phyloP scores from a whole-genome alignment of 768 basidiomycete genomes.

The Lyophyllum atratum region DNA sequence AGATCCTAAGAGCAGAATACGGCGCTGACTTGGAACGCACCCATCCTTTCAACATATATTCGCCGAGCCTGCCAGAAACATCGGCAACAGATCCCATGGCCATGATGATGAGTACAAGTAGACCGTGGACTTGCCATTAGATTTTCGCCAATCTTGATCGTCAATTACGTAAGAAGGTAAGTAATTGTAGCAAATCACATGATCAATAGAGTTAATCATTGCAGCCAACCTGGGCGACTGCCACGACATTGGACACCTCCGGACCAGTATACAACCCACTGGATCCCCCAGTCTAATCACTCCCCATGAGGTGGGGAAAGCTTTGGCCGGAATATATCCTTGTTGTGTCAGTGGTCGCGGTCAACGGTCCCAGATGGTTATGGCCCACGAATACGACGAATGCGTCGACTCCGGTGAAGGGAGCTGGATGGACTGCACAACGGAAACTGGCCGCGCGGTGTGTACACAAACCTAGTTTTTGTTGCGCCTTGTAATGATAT shows the following conservation, averaged over 20 bases:
- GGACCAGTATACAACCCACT: neutral
- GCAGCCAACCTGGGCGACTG: constrained; percentile 16
- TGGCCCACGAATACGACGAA: constrained; percentile 33
- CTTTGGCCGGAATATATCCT: constrained; percentile 55
- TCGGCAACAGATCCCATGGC: constrained; percentile 54
- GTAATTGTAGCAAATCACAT: neutral
- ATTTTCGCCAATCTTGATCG: neutral
- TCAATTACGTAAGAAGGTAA: neutral
- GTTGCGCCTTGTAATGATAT: neutral
- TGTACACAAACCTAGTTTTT: constrained; percentile 16
- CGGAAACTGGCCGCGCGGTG: constrained; percentile 61
- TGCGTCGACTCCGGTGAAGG: constrained; percentile 32
- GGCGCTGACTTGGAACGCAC: constrained; percentile 33
- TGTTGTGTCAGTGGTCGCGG: constrained; percentile 36
- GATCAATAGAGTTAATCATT: neutral
- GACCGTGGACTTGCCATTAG: too few relatives aligned
- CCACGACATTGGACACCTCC: constrained; percentile 20
- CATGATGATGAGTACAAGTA: too few relatives aligned
- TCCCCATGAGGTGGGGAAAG: constrained; percentile 50
- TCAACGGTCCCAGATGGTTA: constrained; percentile 34
- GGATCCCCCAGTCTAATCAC: constrained; percentile 11
- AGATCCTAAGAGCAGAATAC: neutral
- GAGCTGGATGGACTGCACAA: constrained; percentile 54
- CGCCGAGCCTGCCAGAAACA: constrained; percentile 63
- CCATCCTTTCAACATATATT: constrained; percentile 80